Base-by-base conservation (phyloP, 2,329 filamentous ascomycete species). In the Microdochium bolleyi region DNA sequence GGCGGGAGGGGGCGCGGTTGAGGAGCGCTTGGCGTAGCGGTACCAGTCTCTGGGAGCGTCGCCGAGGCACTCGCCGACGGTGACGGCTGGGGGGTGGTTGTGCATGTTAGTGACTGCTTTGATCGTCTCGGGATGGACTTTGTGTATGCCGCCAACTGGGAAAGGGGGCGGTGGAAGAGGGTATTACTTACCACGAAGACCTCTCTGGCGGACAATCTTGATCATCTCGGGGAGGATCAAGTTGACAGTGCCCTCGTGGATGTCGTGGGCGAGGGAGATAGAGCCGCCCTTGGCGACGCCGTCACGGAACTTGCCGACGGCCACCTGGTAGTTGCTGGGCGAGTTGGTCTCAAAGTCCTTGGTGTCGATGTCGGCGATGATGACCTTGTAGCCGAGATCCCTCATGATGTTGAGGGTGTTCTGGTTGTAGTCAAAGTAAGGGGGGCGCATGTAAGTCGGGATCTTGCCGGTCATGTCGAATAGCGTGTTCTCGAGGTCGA, bases 11-110 rank as follows among this genome's bases (percentile, higher is more conserved):
- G 27, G n/a, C n/a, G n/a, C n/a, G n/a, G n/a, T n/a, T n/a, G 27
- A 30, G 27, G 27, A 30, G 27, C 27, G 11, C 27, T 11, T 5
- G 4, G 60, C 61, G 2, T 53, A 22, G 48, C 78, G 73, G 59
- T 83, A 83, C 80, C 79, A 83, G 56, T 75, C 72, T 14, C 63
- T 67, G n/a, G 54, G 54, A 8, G 77, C 64, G 53, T 84, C 79
- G 0, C 73, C 74, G n/a, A 84, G 68, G 54, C 81, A 84, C 55
- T 82, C 76, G 0, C 79, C 81, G 3, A 83, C 74, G 1, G 79
- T 79, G 27, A 80, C 78, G 41, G 74, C 73, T 46, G 58, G 63
- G 57, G 72, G 27, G n/a, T n/a, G n/a, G n/a, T n/a, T n/a, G n/a
- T n/a, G n/a, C n/a, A n/a, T n/a, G n/a, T n/a, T n/a, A n/a, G n/a